These are phyloP conservation scores for Amoeboradix gromovi DNA, from an alignment of 371 early-diverging fungal genomes.

Conservation along the genomic window DNA sequence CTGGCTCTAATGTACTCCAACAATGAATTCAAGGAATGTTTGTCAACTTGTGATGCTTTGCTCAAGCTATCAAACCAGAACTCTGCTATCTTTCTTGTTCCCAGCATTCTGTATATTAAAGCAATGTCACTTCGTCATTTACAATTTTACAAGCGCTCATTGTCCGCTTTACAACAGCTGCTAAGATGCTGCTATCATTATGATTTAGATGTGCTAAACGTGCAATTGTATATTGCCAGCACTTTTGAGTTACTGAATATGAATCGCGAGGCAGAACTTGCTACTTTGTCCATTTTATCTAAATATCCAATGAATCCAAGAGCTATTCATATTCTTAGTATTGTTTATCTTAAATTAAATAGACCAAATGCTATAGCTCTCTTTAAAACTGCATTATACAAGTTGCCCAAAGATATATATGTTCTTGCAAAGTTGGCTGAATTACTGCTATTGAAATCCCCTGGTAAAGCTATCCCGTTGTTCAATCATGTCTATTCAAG, in stretches of 20 bases:
- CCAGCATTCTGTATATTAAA: background rate
- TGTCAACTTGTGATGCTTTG: background rate
- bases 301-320: background rate
- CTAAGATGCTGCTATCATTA: background rate
- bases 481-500: background rate
- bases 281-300: background rate
- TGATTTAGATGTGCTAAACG: background rate
- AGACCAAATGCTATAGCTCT: background rate
- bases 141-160: background rate
- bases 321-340: background rate
- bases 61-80: background rate
- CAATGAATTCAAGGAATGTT: background rate
- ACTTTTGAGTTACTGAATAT: background rate
- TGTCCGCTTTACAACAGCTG: background rate
- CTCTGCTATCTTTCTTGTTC: background rate
- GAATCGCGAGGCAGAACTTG: background rate
- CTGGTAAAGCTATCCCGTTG: background rate
- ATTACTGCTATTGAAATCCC: background rate
- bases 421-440: background rate
- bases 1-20: background rate
- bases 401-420: background rate
- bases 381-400: background rate
- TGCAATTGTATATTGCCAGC: background rate
- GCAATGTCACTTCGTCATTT: background rate
- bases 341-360: background rate